Evolutionary conservation across 106 monocot species (phyloP), one percentile per base, ranked within the genome.

Genomic region (Allium sativum): DNA sequence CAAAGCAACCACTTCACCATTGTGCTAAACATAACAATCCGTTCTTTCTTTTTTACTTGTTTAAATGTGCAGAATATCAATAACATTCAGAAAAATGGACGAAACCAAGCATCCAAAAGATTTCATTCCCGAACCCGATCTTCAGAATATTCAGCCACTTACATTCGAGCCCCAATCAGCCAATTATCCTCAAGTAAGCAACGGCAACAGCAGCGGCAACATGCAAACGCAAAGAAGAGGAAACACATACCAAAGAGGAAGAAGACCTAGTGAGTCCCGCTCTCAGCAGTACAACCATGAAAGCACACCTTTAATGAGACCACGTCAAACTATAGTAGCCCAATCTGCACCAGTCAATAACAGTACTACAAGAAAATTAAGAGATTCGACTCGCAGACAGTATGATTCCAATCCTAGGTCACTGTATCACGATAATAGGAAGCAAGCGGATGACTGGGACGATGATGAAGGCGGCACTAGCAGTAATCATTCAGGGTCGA

Each of bases 71-170:
- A 90, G 85, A 78, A 91, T 86, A 52, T 91, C 91, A 4, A 86
- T 91, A 46, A 91, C 91, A 9, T 91, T 91, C 51, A 77, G 91
- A 40, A 91, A 76, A 57, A 83, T 91, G 91, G 83, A 86, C 56
- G 66, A 73, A 45, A 51, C 52, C 18, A 79, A 79, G 70, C 62
- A 45, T 21, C 91, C 91, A 0, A 41, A 52, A 6, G 56, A 42
- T 3, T 86, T 78, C 69, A 47, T n/a, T 12, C 71, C 71, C 0
- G 91, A 91, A 10, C 80, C 75, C 0, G 91, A 91, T 61, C 55
- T 91, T 45, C 77, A 81, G 55, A 80, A 77, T 48, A 63, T 91
- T 10, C 61, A 51, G 12, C 83, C 86, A 7, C 72, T 82, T 60
- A n/a, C 54, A 21, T 41, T 61, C 18, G 64, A 76, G 67, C 58